Conservation (phyloP, 2,329 filamentous ascomycete species). For the Cercospora zeina region DNA sequence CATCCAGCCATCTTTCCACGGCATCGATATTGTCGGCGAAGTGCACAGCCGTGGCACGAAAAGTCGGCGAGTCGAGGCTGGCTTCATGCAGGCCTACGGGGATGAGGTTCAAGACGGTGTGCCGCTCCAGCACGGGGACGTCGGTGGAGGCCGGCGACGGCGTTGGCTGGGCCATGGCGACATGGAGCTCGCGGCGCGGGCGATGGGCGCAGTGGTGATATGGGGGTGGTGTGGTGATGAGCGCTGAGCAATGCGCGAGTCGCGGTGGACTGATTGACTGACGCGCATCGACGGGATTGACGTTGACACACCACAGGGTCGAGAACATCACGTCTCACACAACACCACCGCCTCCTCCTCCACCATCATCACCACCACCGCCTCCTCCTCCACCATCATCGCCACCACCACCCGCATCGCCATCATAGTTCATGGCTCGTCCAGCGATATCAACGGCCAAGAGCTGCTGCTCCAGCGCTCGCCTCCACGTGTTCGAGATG, state of each 20-base stretch:
- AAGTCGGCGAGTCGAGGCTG: conserved; percentile 92
- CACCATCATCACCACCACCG: too few species aligned
- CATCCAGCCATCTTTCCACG: conserved; percentile 88
- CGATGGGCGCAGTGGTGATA: neutral
- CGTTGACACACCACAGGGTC: too few species aligned
- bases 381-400: neutral
- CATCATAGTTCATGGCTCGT: too few species aligned
- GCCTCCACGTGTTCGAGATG: neutral
- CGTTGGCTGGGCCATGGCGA: conserved; percentile 23
- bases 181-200: neutral
- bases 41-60: conserved; percentile 81
- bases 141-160: conserved; percentile 1
- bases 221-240: neutral
- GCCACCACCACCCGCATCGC: too few species aligned
- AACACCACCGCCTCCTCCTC: too few species aligned
- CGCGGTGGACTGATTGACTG: too few species aligned
- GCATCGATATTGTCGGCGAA: conserved; percentile 89
- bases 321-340: too few species aligned
- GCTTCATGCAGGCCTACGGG: conserved; percentile 77
- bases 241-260: too few species aligned
- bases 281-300: neutral
- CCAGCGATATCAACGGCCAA: neutral
- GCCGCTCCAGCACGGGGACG: conserved; percentile 17
- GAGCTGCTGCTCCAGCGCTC: neutral
- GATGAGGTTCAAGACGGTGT: conserved; percentile 26